Evolutionary conservation across 2,329 filamentous ascomycete genomes (phyloP).

Genomic region (Aspergillus neoniger): DNA sequence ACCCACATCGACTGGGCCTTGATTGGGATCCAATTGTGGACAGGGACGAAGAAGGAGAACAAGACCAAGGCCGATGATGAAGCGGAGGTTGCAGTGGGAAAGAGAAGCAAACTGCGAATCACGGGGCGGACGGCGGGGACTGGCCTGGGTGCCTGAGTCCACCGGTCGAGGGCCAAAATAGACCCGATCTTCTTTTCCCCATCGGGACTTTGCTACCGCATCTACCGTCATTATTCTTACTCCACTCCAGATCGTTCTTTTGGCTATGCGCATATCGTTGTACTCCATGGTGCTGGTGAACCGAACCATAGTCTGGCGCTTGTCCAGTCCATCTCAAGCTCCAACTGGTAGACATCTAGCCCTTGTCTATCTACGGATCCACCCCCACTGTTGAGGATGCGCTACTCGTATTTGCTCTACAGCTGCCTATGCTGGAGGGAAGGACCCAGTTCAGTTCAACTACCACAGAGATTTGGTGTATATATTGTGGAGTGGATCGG

Average conservation of each 20-base stretch:
- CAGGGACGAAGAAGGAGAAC: background rate
- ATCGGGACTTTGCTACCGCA: background rate
- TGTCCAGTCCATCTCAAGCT: background rate
- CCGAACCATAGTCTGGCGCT: background rate
- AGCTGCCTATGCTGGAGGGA: background rate
- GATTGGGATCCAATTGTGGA: background rate
- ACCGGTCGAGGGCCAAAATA: background rate
- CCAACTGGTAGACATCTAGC: background rate
- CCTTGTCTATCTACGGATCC: background rate
- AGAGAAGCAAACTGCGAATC: background rate
- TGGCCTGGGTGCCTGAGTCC: conserved; percentile 7
- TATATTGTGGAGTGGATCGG: conserved; percentile 3
- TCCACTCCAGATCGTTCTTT: background rate
- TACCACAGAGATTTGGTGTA: background rate
- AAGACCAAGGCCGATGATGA: background rate
- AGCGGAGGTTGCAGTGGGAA: background rate
- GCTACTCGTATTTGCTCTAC: background rate
- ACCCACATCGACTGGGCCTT: background rate
- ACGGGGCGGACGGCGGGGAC: background rate
- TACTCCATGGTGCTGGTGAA: background rate
- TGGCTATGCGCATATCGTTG: no score
- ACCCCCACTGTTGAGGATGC: background rate
- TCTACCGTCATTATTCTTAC: background rate
- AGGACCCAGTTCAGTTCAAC: background rate
- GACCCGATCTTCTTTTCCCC: background rate